These are phyloP conservation scores for Maudiozyma serrabonitensis DNA, from an alignment of 805 yeast species.

Conservation along the genomic window DNA sequence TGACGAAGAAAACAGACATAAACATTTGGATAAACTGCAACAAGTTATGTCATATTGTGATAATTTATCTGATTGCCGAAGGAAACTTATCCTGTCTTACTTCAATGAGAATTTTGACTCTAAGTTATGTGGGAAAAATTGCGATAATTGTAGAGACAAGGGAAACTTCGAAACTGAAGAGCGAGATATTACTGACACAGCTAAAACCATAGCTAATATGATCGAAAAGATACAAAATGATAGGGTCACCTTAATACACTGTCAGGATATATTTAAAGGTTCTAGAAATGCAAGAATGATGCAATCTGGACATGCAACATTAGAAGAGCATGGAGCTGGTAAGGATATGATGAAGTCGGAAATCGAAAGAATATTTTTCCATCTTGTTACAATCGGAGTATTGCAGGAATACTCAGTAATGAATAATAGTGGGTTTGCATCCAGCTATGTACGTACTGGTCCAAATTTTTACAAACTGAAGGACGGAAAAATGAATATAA, in stretches of 20 bases:
- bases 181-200: constrained; percentile 60
- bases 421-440: constrained; percentile 72
- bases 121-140: constrained; percentile 53
- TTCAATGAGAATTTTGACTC: constrained; percentile 79
- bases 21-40: constrained; percentile 65
- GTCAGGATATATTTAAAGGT: constrained; percentile 80
- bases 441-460: constrained; percentile 64
- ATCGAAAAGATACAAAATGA: constrained; percentile 46
- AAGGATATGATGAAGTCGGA: constrained; percentile 51
- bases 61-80: constrained; percentile 81
- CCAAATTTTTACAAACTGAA: constrained; percentile 41
- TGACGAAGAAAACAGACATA: constrained; percentile 56
- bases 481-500: constrained; percentile 34
- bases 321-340: constrained; percentile 63
- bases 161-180: constrained; percentile 36
- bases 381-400: constrained; percentile 54
- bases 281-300: constrained; percentile 53
- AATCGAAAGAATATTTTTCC: constrained; percentile 75
- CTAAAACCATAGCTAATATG: constrained; percentile 49
- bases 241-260: constrained; percentile 67
- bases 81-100: constrained; percentile 81
- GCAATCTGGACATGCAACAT: constrained; percentile 49
- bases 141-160: constrained; percentile 73
- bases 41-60: constrained; percentile 91
- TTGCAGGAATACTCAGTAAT: constrained; percentile 64